Evolutionary conservation across 441 rosid genomes (phyloP).

Genomic region (Croton laevigatus): DNA sequence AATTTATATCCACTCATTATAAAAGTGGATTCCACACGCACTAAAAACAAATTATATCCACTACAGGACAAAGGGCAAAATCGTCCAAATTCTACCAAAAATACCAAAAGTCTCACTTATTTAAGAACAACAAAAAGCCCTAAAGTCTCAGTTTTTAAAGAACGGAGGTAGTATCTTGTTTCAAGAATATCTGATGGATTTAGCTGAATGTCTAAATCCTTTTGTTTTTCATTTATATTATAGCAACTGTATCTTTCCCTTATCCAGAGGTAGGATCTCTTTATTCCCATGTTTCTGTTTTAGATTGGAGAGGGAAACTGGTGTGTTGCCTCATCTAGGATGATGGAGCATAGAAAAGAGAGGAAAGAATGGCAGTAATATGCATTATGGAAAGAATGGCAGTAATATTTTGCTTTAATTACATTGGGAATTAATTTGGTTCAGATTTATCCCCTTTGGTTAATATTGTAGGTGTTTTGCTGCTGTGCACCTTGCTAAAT

Average conservation of each 20-base stretch:
- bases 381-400: not conserved
- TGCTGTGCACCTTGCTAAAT: not conserved
- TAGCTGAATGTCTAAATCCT: not conserved
- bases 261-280: not conserved
- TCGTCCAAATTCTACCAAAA: too few species aligned
- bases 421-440: not conserved
- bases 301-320: not conserved
- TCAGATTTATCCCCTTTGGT: not conserved
- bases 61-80: too few species aligned
- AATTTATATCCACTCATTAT: too few species aligned
- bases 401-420: not conserved
- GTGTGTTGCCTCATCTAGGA: not conserved
- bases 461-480: not conserved
- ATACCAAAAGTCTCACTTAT: too few species aligned
- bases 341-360: not conserved
- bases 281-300: not conserved
- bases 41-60: too few species aligned
- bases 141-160: too few species aligned
- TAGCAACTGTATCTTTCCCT: not conserved
- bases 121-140: too few species aligned
- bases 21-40: too few species aligned
- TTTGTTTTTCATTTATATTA: not conserved
- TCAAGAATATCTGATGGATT: not conserved
- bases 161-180: not conserved
- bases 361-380: not conserved